Base-by-base conservation (phyloP, 129 eudicot genomes). In the Oenanthe sinensis region DNA sequence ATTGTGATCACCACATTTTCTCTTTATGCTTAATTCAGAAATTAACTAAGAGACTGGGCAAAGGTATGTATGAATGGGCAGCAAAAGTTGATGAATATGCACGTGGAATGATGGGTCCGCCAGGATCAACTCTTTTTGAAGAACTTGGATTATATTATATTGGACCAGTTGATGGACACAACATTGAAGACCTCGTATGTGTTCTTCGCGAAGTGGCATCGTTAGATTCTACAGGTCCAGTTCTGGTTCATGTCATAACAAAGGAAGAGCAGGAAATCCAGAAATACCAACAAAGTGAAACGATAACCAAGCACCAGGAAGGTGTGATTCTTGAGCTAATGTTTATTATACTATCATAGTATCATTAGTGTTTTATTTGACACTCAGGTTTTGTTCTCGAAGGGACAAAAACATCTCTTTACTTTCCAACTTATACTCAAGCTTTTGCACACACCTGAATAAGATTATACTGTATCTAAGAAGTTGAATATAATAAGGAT, bases 111-210 rank as follows among this genome's bases (percentile, higher is more conserved):
- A 74, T 93, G 17, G 98, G 97, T 71, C 98, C 98, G 49, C 85
- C 90, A 75, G 98, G 98, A 77, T 91, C 98, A 77, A 93, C 98
- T 69, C 89, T 93, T 24, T 93, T 85, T 80, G 98, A 93, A 90
- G 98, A 93, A 81, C 93, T 93, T 78, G 98, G 98, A 71, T 82
- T 93, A 75, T 93, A 93, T 85, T 93, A 93, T 82, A 91, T 93
- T 81, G 98, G 98, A 77, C 98, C 98, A 60, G 96, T 93, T 40
- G 98, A 93, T 81, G 98, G 98, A 6, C 92, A 91, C 88, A 93
- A 91, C 81, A 87, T 93, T 70, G 97, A 91, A 49, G 97, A 93
- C 85, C 98, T 93, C 60, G 55, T 87, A 5, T 89, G 98, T 85
- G 97, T 93, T 78, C 84, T 93, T 52, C 84, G 81, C 80, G 93